Percentiles rank a stretch among this genome's conserved stretches.
Conservation (phyloP, 352 stramenopile genomes). For the Pythium phragmiticola region DNA sequence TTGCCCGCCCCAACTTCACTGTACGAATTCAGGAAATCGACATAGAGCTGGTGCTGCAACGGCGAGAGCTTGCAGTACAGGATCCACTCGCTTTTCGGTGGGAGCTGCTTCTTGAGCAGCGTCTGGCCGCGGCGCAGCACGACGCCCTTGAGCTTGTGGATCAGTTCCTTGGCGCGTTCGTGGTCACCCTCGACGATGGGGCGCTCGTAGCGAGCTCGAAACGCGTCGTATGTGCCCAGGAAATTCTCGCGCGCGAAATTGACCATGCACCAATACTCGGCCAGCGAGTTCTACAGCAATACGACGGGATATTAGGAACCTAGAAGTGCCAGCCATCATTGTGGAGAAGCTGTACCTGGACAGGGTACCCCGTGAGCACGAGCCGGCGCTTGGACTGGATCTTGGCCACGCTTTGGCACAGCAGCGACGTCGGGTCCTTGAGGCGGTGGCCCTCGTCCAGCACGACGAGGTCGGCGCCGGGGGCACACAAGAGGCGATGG, state of each 20-base stretch:
- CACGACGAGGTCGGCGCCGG: slow-evolving; percentile 76
- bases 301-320: too few species aligned
- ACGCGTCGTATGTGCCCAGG: slow-evolving; percentile 70
- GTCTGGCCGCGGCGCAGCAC: slow-evolving; percentile 71
- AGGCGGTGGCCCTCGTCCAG: slow-evolving; percentile 89
- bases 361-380: slow-evolving; percentile 93
- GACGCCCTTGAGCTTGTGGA: slow-evolving; percentile 56
- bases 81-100: slow-evolving; percentile 86
- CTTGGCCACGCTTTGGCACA: slow-evolving; percentile 77
- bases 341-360: slow-evolving; percentile 45
- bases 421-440: slow-evolving; percentile 82
- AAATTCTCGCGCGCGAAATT: slow-evolving; percentile 82
- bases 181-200: slow-evolving; percentile 78
- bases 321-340: too few species aligned
- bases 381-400: slow-evolving; percentile 79
- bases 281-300: slow-evolving; percentile 90
- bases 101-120: slow-evolving; percentile 68
- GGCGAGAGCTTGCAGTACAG: slow-evolving; percentile 82
- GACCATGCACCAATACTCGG: slow-evolving; percentile 91
- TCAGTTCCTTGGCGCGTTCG: slow-evolving; percentile 60
- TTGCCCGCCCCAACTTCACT: slow-evolving; percentile 34
- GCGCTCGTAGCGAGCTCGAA: slow-evolving; percentile 74
- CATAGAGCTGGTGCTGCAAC: slow-evolving; percentile 80
- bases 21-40: slow-evolving; percentile 67
- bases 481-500: slow-evolving; percentile 48